Evolutionary conservation across 208 protist species (phyloP), one percentile per base, ranked within the genome.

Genomic region (Wallacemonas sp.): DNA sequence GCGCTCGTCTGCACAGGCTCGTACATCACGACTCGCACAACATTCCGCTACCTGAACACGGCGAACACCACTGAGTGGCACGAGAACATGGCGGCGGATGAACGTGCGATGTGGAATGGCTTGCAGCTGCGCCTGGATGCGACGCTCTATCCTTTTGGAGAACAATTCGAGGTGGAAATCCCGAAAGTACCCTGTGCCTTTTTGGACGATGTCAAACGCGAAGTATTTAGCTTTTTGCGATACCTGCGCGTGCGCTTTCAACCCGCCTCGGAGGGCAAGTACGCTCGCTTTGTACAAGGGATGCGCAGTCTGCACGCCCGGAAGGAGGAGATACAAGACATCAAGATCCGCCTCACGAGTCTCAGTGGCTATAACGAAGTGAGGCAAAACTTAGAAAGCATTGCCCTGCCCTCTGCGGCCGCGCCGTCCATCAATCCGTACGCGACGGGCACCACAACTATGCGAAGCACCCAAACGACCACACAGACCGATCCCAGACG

Each of bases 91-190:
- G 34, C 56, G 15, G 47, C 67, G 2, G 70, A 75, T 65, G 58
- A 68, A 38, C 45, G 55, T 33, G 47, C 36, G 19, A 44, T 78
- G 39, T 68, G 45, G 3, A 58, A 66, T 14, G 1, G 22, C 5
- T 59, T 84, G 39, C 42, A 12, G 15, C 61, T 90, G 45, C 77
- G 67, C 21, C 38, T 90, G 22, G 83, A 90, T 54, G 61, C 74
- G 22, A 90, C 83, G 19, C n/a, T 75, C 2, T 90, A 78, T 46
- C 83, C 79, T 1, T 86, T 84, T 46, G 73, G 75, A 4, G 71
- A 80, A 34, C 80, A 75, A 14, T 95, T 88, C 56, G 88, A 95
- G 59, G 36, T 95, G 31, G 85, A 95, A 68, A 70, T 90, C n/a
- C 77, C 78, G 5, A 63, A 76, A 34, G 71, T 85, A 53, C 27